Evolutionary conservation across 371 early-diverging fungal genomes (phyloP).

Genomic region (Mortierella sp.): DNA sequence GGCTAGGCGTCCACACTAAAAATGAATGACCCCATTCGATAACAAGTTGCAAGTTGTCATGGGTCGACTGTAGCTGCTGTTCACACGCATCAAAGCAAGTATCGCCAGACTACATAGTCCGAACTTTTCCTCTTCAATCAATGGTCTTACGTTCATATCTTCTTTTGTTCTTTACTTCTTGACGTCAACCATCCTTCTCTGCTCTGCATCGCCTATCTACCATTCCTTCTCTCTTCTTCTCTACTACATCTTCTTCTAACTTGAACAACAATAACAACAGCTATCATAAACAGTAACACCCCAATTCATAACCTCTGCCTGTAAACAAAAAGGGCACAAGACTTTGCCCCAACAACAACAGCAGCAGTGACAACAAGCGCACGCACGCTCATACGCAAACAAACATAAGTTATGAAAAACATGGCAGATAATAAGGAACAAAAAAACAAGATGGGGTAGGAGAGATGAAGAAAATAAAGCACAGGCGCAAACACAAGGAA

Average conservation of each 20-base stretch:
- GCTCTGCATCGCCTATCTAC: not conserved
- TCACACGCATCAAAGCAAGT: not conserved
- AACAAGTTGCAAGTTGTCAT: not conserved
- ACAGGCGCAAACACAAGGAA: not conserved
- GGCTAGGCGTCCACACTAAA: not conserved
- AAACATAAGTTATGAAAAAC: not conserved
- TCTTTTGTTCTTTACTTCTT: not conserved
- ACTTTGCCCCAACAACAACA: not conserved
- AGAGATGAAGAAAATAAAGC: not conserved
- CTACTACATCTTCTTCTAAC: not conserved
- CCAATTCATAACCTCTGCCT: not conserved
- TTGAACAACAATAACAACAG: no score
- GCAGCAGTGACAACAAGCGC: not conserved
- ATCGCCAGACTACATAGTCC: constrained; percentile 5
- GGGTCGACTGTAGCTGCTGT: not conserved
- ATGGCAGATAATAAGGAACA: not conserved
- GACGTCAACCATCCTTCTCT: not conserved
- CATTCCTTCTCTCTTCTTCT: not conserved
- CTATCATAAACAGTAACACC: not conserved
- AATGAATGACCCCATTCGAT: not conserved
- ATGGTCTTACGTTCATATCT: not conserved
- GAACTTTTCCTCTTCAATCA: not conserved
- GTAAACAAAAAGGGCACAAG: constrained; percentile 9
- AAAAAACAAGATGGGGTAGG: not conserved
- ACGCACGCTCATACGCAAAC: not conserved